A percentile compares a stretch with the other conserved stretches of the same genome.
Evolutionary conservation across 2,329 filamentous ascomycete genomes (phyloP).

Genomic region (Sporothrix curviconia): DNA sequence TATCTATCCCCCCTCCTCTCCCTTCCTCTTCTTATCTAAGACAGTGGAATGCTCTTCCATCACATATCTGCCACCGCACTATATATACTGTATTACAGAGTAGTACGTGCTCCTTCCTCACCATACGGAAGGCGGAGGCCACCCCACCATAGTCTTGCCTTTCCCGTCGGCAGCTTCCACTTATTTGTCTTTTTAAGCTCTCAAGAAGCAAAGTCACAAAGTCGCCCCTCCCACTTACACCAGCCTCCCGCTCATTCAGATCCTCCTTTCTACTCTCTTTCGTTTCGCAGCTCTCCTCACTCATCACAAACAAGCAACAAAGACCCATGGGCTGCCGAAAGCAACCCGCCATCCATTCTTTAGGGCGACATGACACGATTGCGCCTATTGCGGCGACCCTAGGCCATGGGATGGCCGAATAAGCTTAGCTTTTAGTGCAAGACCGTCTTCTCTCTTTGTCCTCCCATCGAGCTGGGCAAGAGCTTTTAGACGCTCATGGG

Average conservation of each 20-base stretch:
- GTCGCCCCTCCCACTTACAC: neutral
- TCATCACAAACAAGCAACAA: slow-evolving; percentile 11
- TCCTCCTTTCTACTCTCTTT: neutral
- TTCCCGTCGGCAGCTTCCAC: neutral
- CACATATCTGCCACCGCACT: neutral
- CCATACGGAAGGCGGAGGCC: too few relatives aligned
- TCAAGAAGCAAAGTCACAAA: neutral
- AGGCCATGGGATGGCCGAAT: neutral
- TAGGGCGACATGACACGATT: slow-evolving; percentile 8
- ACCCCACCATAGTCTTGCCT: slow-evolving; percentile 4
- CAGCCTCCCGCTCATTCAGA: too few relatives aligned
- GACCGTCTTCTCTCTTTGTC: neutral
- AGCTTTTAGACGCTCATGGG: too few relatives aligned
- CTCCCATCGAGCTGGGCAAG: neutral
- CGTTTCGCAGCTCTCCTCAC: neutral
- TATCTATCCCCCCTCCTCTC: neutral
- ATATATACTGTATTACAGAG: too few relatives aligned
- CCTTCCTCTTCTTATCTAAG: slow-evolving; percentile 5
- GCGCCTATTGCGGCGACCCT: neutral
- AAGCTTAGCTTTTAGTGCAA: neutral
- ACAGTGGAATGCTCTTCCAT: neutral
- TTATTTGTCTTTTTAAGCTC: neutral
- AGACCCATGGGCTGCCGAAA: neutral
- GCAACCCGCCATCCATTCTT: neutral
- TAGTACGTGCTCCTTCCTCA: too few relatives aligned